Evolutionary conservation across 2,329 filamentous ascomycete genomes (phyloP), one percentile per base, ranked within the genome.

Genomic region (Neodidymelliopsis sp.): DNA sequence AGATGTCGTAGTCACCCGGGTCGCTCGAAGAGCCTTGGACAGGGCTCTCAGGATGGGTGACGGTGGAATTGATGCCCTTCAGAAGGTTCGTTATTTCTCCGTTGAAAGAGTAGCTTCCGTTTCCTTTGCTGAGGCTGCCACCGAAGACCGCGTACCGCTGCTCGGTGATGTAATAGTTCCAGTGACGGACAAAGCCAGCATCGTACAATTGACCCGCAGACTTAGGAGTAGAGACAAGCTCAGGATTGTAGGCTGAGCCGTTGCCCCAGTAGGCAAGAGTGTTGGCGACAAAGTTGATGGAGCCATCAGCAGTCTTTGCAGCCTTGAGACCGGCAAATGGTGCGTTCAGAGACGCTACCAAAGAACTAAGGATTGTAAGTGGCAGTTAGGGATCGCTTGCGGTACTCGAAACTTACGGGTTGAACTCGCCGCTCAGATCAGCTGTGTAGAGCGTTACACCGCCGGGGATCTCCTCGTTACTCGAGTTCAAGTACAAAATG

Each of bases 171-270:
- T 88, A 95, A 9, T 80, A 73, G 69, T 95, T 89, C 90, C 90
- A 95, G 65, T 95, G 89, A 16, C 90, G 84, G 23, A 90, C 87
- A 62, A 89, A 94, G 35, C 91, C 83, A 42, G 82, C 84, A 22
- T 84, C 83, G 68, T 94, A 94, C 18, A 91, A 80, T 63, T 84
- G 86, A 19, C 84, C 90, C 2, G 82, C 81, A 27, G 85, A 87
- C 20, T 80, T 74, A 1, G 82, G 77, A 59, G 83, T 82, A 42
- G 80, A 75, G 16, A 82, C 85, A 5, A 80, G 76, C 31, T 85
- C 79, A 6, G 83, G 77, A 67, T 88, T 89, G 74, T 87, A 87
- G 23, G 93, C 81, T 2, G 83, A 77, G 5, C 90, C 92, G 30
- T 86, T 81, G 4, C 85, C 61, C 44, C 60, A 81, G 8, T 84